Evolutionary conservation across 257 asterid genomes (phyloP).

Genomic region (Solanum piurae): DNA sequence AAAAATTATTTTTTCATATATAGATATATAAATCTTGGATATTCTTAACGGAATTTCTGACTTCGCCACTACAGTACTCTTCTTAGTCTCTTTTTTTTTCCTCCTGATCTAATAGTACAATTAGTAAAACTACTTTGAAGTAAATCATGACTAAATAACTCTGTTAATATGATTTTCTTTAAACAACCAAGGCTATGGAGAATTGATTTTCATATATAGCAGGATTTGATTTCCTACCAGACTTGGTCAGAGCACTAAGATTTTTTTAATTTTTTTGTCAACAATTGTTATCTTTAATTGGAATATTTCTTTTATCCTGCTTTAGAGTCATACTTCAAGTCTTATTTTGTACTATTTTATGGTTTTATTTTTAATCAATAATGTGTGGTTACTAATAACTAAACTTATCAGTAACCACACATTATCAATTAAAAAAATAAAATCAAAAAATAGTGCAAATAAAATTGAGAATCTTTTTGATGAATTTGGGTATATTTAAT

Average conservation of each 20-base stretch:
- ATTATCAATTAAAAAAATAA: background rate
- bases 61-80: too few species aligned
- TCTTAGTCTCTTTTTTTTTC: too few species aligned
- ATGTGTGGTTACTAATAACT: background rate
- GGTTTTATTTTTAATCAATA: background rate
- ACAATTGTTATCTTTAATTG: background rate
- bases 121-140: background rate
- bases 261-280: background rate
- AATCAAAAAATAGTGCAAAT: background rate
- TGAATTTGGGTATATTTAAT: background rate
- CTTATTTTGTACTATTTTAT: background rate
- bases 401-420: background rate
- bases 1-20: too few species aligned
- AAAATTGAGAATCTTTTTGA: background rate
- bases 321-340: background rate
- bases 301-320: background rate
- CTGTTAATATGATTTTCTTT: background rate
- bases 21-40: too few species aligned
- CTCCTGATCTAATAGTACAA: background rate
- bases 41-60: too few species aligned
- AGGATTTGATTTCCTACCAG: background rate
- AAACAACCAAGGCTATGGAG: background rate
- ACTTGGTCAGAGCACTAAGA: too few species aligned
- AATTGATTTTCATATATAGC: background rate
- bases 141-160: background rate